Evolutionary conservation across 129 eudicot genomes (phyloP).

Genomic region (Flaveria sonorensis): DNA sequence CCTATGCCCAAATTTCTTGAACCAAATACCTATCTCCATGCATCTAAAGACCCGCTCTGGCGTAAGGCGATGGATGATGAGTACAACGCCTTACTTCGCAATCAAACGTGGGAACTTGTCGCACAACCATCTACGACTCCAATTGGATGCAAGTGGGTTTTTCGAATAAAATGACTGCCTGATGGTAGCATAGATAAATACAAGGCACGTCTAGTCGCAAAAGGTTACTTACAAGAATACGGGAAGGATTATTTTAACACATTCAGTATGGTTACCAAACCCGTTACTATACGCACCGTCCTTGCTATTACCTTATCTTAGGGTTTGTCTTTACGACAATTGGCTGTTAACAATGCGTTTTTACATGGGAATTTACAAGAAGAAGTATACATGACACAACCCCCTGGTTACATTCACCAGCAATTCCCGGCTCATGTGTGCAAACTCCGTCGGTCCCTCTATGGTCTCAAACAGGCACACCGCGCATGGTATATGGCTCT

Average conservation of each 20-base stretch:
- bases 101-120: slow-evolving; percentile 21
- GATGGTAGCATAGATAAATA: too few relatives aligned
- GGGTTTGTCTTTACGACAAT: neutral
- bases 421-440: neutral
- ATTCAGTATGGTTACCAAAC: neutral
- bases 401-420: neutral
- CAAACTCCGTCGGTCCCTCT: neutral
- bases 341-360: too few relatives aligned
- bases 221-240: neutral
- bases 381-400: neutral
- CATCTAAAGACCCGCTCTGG: slow-evolving; percentile 4
- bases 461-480: neutral
- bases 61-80: slow-evolving; percentile 20
- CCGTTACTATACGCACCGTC: neutral
- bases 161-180: neutral
- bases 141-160: slow-evolving; percentile 15
- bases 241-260: neutral
- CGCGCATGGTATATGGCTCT: neutral
- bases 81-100: neutral
- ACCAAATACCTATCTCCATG: neutral
- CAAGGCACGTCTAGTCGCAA: too few relatives aligned
- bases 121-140: neutral
- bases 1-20: neutral
- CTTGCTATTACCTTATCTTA: neutral
- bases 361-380: too few relatives aligned